Conservation (phyloP, 495 filamentous ascomycete genomes). For the Stereocaulon alpinum region DNA sequence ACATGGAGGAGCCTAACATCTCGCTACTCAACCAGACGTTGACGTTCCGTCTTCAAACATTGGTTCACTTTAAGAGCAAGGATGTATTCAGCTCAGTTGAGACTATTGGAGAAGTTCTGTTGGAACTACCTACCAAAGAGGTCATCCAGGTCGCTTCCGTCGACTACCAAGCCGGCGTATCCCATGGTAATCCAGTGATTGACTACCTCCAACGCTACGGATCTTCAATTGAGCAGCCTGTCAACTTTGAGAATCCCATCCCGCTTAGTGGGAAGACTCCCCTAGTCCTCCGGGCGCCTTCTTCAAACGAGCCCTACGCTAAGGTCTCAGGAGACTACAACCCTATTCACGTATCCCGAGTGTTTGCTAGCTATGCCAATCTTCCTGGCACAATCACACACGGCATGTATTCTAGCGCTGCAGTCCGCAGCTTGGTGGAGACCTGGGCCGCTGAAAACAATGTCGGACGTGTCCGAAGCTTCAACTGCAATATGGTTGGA, state of each 20-base stretch:
- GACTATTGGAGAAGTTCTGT: conserved; percentile 82
- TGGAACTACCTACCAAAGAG: conserved; percentile 96
- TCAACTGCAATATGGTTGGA: conserved; percentile 86
- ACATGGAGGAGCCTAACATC: conserved; percentile 64
- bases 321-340: conserved; percentile 97
- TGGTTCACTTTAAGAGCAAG: conserved; percentile 90
- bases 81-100: conserved; percentile 86
- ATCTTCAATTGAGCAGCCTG: conserved; percentile 86
- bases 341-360: conserved; percentile 94
- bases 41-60: conserved; percentile 88
- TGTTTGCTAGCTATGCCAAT: conserved; percentile 90
- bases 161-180: conserved; percentile 79
- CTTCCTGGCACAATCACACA: conserved; percentile 95
- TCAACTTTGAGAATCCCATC: conserved; percentile 95
- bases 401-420: conserved; percentile 98
- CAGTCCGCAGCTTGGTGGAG: conserved; percentile 95
- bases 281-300: conserved; percentile 77
- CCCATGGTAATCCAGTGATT: conserved; percentile 91
- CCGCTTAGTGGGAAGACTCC: conserved; percentile 88
- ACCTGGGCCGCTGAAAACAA: conserved; percentile 99
- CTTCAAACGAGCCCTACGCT: conserved; percentile 95
- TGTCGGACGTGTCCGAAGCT: conserved; percentile 91
- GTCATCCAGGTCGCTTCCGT: conserved; percentile 92
- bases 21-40: conserved; percentile 85
- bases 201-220: conserved; percentile 93